Evolutionary conservation across 2,329 filamentous ascomycete genomes (phyloP).

Genomic region (Cladosporium sp.): DNA sequence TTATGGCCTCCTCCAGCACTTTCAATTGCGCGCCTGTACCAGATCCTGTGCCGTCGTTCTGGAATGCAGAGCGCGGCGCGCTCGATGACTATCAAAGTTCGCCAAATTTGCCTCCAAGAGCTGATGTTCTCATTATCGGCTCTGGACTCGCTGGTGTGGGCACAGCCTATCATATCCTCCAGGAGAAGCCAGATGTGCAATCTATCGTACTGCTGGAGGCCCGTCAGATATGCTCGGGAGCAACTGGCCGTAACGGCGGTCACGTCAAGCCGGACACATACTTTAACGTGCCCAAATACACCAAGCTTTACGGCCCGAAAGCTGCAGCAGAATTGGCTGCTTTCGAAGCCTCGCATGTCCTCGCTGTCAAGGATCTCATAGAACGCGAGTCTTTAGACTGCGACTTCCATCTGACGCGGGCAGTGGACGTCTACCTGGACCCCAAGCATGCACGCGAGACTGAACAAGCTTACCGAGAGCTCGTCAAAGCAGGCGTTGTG

Average conservation of each 20-base stretch:
- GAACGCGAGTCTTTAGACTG: conserved; percentile 41
- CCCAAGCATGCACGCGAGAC: too few relatives aligned
- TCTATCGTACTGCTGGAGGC: conserved; percentile 26
- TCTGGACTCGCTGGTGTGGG: conserved; percentile 24
- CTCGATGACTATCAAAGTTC: too few relatives aligned
- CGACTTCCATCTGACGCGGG: conserved; percentile 41
- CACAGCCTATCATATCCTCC: conserved; percentile 23
- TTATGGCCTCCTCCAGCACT: too few relatives aligned
- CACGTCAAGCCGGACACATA: not conserved
- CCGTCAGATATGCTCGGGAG: conserved; percentile 25
- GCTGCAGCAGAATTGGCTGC: conserved; percentile 27
- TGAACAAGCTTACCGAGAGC: too few relatives aligned
- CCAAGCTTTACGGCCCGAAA: conserved; percentile 22
- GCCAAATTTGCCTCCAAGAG: conserved; percentile 21
- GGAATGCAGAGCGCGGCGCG: too few relatives aligned
- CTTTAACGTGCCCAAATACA: not conserved
- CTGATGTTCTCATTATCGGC: conserved; percentile 26
- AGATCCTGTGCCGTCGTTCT: too few relatives aligned
- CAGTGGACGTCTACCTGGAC: conserved; percentile 40
- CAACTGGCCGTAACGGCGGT: conserved; percentile 26
- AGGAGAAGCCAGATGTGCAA: conserved; percentile 7
- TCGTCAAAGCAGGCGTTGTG: too few relatives aligned
- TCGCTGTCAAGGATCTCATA: conserved; percentile 35
- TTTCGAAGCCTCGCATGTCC: conserved; percentile 31
- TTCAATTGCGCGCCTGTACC: too few relatives aligned